Evolutionary conservation across 2,329 filamentous ascomycete species (phyloP).

Genomic region (Neonectria sp.): DNA sequence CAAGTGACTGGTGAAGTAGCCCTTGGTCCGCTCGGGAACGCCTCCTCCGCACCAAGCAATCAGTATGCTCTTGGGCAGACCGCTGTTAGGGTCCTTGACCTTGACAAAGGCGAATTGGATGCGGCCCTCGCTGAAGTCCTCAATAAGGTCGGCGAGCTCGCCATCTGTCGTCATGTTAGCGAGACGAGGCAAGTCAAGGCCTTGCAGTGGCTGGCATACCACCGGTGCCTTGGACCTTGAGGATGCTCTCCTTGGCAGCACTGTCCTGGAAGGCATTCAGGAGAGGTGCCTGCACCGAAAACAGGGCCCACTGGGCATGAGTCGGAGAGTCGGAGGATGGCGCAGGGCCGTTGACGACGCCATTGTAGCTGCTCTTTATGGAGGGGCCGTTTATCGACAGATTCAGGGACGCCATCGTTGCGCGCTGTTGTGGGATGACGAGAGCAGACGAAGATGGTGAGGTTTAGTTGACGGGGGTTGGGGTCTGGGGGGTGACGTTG

Average conservation of each 20-base stretch:
- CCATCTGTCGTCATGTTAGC: conserved; percentile 74
- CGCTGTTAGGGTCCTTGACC: conserved; percentile 94
- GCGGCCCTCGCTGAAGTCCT: conserved; percentile 96
- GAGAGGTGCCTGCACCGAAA: conserved; percentile 92
- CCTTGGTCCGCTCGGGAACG: conserved; percentile 98
- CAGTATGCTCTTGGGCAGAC: conserved; percentile 90
- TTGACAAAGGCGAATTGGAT: conserved; percentile 98
- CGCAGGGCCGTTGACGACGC: conserved; percentile 68
- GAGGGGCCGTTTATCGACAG: conserved; percentile 84
- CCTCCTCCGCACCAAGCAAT: conserved; percentile 98
- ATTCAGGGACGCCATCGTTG: conserved; percentile 83
- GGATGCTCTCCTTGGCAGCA: conserved; percentile 89
- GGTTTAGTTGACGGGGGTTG: conserved; percentile 40
- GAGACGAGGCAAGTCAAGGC: conserved; percentile 8
- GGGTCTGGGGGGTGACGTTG: conserved; percentile 47
- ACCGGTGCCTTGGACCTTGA: conserved; percentile 95
- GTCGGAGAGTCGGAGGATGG: conserved; percentile 78
- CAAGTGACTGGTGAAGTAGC: conserved; percentile 97
- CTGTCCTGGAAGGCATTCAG: conserved; percentile 93
- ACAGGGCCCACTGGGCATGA: conserved; percentile 93
- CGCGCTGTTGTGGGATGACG: conserved; percentile 35
- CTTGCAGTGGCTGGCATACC: conserved; percentile 64
- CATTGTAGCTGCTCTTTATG: conserved; percentile 85
- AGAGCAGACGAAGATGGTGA: conserved; percentile 42
- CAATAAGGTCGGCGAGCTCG: conserved; percentile 89